These are phyloP conservation scores for Cucumis sativus DNA, from an alignment of 306 rosid species.

Conservation along the genomic window Cucumber_9930_V3 NC_026656.2:14399001-14399500, in stretches of 20 bases:
- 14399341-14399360: conserved; percentile 56
- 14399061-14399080: conserved; percentile 75
- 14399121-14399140: neutral
- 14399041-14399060: conserved; percentile 61
- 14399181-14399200: neutral
- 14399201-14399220: neutral
- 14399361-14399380: conserved; percentile 58
- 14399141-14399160: neutral
- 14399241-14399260: conserved; percentile 3
- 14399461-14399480: conserved; percentile 54
- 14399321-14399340: conserved; percentile 28
- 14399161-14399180: neutral
- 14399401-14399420: conserved; percentile 52
- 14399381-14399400: conserved; percentile 51
- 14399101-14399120: conserved; percentile 57
- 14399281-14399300: neutral
- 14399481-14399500: conserved; percentile 50
- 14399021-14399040: conserved; percentile 47
- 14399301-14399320: neutral
- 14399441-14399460: conserved; percentile 54
- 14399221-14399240: conserved; percentile 7
- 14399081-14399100: conserved; percentile 67
- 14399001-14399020: conserved; percentile 86
- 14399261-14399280: neutral
- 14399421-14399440: conserved; percentile 62